Base-by-base conservation (phyloP, 2,329 filamentous ascomycete species). In the Cryphonectria parasitica region DNA sequence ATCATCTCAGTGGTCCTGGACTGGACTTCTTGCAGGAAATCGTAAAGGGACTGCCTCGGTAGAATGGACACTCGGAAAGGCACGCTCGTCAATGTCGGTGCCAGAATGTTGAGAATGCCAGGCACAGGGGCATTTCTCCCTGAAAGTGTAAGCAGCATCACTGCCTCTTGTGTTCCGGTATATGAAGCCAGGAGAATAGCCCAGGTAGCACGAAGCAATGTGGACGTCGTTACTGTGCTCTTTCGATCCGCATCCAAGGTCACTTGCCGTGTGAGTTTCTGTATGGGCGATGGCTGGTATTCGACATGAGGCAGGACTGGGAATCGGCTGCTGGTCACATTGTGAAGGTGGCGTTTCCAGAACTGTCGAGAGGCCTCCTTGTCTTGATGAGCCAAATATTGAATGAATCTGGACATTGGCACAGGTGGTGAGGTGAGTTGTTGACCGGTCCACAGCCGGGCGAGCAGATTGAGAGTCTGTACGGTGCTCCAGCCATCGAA, bases 401-500 rank as follows among this genome's bases (percentile, higher is more conserved):
- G n/a, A 13, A 28, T 31, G 13, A 56, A 56, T 2, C 25, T 56
- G n/a, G 52, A 28, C 52, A 56, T 56, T 6, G 52, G 25, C 10
- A 31, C 25, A 56, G 25, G 25, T 10, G 25, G n/a, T 6, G 25
- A 56, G 6, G 3, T 13, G 5, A 13, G 25, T 11, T 56, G 22
- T 17, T 56, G 52, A 7, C 52, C 52, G 3, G 52, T 1, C 52
- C 52, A 56, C 25, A 56, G 52, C 52, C 17, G 52, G 0, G 52
- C 19, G 25, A 56, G 52, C 13, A 56, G 25, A 17, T 31, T 56
- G 52, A 56, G 52, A 17, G 52, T 31, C 52, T 56, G 52, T 56
- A 56, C 7, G n/a, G n/a, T 56, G 0, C 83, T 84, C 86, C 86
- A 88, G 39, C 87, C 87, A 66, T 89, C 87, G 70, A 89, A 89